Base-by-base conservation (phyloP, 2,329 filamentous ascomycete species). In the Aschersonia sp. region DNA sequence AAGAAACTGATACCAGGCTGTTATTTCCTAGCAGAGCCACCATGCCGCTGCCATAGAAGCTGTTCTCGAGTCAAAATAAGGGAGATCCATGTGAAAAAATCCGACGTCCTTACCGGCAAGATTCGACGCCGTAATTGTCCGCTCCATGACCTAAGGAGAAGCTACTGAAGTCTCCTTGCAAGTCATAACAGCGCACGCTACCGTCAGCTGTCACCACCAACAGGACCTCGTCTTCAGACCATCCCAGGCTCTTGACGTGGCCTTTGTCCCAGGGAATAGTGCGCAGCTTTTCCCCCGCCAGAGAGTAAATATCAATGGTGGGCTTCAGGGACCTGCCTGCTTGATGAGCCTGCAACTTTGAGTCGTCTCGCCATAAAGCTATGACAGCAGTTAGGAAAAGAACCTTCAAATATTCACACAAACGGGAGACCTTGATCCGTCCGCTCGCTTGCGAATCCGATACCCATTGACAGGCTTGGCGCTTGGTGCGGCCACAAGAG, bases 191-290 rank as follows among this genome's bases (percentile, higher is more conserved):
- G 50, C 89, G 77, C 42, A 97, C 90, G 1, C 81, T 90, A 30
- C 92, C 92, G 59, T 98, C 90, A 47, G 84, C 78, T 8, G 88
- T 87, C 46, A 97, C 81, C 0, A 95, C 84, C 4, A 98, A 70
- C 44, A 98, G 74, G 60, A 85, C 84, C 71, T 98, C 92, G 54
- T 95, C 87, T 58, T 95, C 90, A 22, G 89, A 95, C 92, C 92
- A 98, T 35, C 92, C 92, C 22, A 98, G 73, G 2, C 87, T 88
- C 62, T 83, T 84, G 59, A 98, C 86, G 4, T 81, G 72, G 43
- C 87, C 87, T 66, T 89, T 87, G 57, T 97, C 90, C 89, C 90
- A 97, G 62, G 84, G 78, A 54, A 95, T 87, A 60, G 79, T 80
- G 57, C 83, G 82, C 52, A 98, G 83, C 49, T 87, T 78, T 69